Percentiles rank a stretch among this genome's conserved stretches.
phyloP scores from a whole-genome alignment of 331 rosid species.

The Stylosanthes scabra region DNA sequence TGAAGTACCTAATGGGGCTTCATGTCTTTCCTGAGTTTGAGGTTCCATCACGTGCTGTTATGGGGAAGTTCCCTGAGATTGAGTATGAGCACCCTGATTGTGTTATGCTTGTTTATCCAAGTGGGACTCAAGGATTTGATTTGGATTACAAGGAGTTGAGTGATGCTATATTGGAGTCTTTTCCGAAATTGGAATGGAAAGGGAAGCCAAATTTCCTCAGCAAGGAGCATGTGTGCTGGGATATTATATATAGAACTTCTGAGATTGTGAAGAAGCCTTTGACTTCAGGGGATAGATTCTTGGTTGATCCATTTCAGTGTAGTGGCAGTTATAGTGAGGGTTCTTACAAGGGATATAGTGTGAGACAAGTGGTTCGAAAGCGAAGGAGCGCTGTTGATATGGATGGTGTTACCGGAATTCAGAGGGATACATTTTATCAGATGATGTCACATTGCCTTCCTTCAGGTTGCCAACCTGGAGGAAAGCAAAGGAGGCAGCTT shows the following conservation, averaged over 20 bases:
- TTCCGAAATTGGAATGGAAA: constrained; percentile 67
- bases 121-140: constrained; percentile 54
- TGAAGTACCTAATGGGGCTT: constrained; percentile 84
- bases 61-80: constrained; percentile 75
- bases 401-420: constrained; percentile 78
- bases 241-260: constrained; percentile 76
- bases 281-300: constrained; percentile 38
- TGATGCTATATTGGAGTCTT: constrained; percentile 54
- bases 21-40: constrained; percentile 61
- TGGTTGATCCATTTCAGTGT: constrained; percentile 63
- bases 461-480: constrained; percentile 65
- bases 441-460: constrained; percentile 89
- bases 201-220: constrained; percentile 84
- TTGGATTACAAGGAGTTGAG: constrained; percentile 67
- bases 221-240: constrained; percentile 94
- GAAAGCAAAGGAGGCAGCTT: constrained; percentile 60
- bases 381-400: constrained; percentile 96
- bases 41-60: constrained; percentile 65
- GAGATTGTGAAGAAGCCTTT: constrained; percentile 73
- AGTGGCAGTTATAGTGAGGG: constrained; percentile 60
- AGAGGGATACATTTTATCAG: constrained; percentile 79
- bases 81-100: constrained; percentile 99
- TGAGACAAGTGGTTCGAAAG: constrained; percentile 82
- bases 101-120: constrained; percentile 74
- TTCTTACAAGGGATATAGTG: constrained; percentile 59